These are phyloP conservation scores for Cladosporium austrohemisphaericum DNA, from an alignment of 2,329 filamentous ascomycete species.

Conservation along the genomic window DNA sequence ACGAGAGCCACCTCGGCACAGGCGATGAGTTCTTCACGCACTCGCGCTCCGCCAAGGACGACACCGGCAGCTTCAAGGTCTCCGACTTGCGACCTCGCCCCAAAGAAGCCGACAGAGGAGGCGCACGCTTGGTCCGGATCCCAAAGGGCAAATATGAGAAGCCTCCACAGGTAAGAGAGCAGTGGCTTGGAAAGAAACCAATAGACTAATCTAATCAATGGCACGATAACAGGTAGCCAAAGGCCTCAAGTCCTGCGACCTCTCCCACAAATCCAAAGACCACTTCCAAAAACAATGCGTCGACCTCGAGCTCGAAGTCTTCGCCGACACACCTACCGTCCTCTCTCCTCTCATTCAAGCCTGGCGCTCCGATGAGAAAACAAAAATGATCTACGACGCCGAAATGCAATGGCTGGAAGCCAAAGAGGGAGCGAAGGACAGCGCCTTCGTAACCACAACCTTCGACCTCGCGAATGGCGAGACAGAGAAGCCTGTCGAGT, in stretches of 20 bases:
- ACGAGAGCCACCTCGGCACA: conserved; percentile 13
- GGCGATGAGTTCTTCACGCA: conserved; percentile 15
- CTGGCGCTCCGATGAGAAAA: conserved; percentile 13
- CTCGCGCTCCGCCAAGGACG: conserved; percentile 9
- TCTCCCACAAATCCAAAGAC: conserved; percentile 8
- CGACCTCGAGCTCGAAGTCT: conserved; percentile 12
- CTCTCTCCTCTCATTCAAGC: conserved; percentile 12
- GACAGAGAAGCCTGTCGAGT: conserved; percentile 12
- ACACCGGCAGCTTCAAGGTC: conserved; percentile 12
- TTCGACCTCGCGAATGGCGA: conserved; percentile 13
- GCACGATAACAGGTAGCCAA: conserved; percentile 7
- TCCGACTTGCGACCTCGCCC: conserved; percentile 11
- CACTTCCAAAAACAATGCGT: conserved; percentile 13
- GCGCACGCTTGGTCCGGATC: conserved; percentile 1
- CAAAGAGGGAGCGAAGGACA: conserved; percentile 12
- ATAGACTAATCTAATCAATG: too few species aligned
- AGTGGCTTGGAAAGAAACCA: neutral
- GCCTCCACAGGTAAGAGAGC: conserved; percentile 5
- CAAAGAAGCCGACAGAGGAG: conserved; percentile 12
- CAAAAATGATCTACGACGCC: conserved; percentile 15
- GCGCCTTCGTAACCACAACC: conserved; percentile 4
- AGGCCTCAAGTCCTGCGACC: conserved; percentile 13
- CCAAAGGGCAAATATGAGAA: conserved; percentile 15
- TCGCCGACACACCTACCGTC: conserved; percentile 8
- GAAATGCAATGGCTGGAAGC: conserved; percentile 15